A percentile compares a stretch with the other conserved stretches of the same genome.
These are phyloP conservation scores for Xylaria multiplex DNA, from an alignment of 2,329 filamentous ascomycete species.

Conservation along the genomic window DNA sequence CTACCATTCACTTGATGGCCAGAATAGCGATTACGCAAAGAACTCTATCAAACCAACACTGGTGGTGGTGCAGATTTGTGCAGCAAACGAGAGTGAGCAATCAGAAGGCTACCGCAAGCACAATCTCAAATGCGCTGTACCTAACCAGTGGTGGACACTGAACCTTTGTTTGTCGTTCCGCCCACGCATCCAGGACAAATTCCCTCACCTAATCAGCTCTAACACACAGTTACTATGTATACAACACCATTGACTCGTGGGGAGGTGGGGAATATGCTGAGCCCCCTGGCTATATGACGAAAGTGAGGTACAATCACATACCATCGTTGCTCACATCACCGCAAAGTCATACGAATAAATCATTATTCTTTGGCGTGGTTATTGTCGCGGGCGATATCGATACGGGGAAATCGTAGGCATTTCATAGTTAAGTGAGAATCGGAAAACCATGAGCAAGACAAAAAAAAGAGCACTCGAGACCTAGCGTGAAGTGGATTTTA, in stretches of 20 bases:
- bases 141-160: conserved; percentile 27
- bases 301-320: background rate
- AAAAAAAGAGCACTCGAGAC: conserved; percentile 3
- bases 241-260: conserved; percentile 32
- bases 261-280: conserved; percentile 18
- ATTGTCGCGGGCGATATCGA: background rate
- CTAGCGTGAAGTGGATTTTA: conserved; percentile 1
- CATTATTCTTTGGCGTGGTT: conserved; percentile 14
- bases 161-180: background rate
- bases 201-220: conserved; percentile 26
- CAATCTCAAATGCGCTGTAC: conserved; percentile 29
- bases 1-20: background rate
- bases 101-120: conserved; percentile 31
- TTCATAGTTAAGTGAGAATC: background rate
- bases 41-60: conserved; percentile 35
- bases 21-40: background rate
- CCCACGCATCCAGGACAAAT: conserved; percentile 10
- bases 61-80: conserved; percentile 34
- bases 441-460: conserved; percentile 12
- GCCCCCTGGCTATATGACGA: conserved; percentile 6
- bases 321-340: background rate
- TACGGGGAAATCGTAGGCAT: background rate
- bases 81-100: conserved; percentile 29
- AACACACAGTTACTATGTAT: too few species aligned
- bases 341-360: conserved; percentile 3